These are phyloP conservation scores for Pythium coloratum DNA, from an alignment of 352 stramenopile genomes.

Conservation along the genomic window DNA sequence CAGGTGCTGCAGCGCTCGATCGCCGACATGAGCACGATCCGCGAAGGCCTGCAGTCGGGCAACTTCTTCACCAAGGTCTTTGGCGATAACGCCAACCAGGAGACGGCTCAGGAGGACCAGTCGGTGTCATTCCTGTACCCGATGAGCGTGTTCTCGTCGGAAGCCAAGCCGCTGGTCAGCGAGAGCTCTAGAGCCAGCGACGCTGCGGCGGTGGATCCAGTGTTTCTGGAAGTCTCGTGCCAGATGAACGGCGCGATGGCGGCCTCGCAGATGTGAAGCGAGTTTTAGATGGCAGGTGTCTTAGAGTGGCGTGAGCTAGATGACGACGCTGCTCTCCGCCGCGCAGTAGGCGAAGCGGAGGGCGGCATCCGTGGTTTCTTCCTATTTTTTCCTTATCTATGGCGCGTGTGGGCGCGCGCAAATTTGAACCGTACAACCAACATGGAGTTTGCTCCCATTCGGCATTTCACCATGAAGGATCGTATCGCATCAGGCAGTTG, in stretches of 20 bases:
- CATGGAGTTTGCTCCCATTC: background rate
- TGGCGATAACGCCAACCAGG: conserved; percentile 31
- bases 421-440: conserved; percentile 1
- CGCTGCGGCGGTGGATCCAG: conserved; percentile 35
- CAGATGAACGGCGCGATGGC: conserved; percentile 49
- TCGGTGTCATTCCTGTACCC: conserved; percentile 86
- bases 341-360: background rate
- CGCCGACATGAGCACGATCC: conserved; percentile 82
- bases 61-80: conserved; percentile 61
- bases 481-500: no score
- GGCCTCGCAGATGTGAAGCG: conserved; percentile 33
- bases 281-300: background rate
- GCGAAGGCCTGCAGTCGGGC: conserved; percentile 61
- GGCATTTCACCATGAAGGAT: no score
- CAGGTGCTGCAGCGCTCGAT: conserved; percentile 68
- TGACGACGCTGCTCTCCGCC: background rate
- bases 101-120: conserved; percentile 37
- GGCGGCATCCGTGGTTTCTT: conserved; percentile 4
- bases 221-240: conserved; percentile 83
- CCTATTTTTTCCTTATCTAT: conserved; percentile 22
- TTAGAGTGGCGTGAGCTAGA: conserved; percentile 22
- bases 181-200: conserved; percentile 5
- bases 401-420: conserved; percentile 22
- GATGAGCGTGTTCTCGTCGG: conserved; percentile 71
- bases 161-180: conserved; percentile 36